phyloP scores from a whole-genome alignment of 768 basidiomycete genomes.

The Boletellus sp. region DNA sequence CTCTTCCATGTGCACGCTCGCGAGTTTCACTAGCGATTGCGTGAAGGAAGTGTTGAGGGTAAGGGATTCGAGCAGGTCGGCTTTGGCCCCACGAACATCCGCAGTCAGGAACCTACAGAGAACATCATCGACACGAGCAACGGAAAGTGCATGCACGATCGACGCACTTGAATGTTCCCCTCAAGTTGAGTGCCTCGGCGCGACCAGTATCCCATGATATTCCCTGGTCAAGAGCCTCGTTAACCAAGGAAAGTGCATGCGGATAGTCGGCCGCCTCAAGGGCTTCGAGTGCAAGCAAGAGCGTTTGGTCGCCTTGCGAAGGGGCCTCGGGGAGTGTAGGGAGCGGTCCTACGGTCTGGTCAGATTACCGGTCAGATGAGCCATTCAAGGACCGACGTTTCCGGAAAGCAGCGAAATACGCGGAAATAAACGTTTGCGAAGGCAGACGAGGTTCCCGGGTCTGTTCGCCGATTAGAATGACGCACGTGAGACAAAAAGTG shows the following conservation, averaged over 20 bases:
- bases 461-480: conserved; percentile 16
- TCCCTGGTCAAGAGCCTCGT: conserved; percentile 85
- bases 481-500: neutral
- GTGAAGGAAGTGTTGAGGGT: conserved; percentile 64
- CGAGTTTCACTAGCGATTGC: conserved; percentile 93
- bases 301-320: conserved; percentile 77
- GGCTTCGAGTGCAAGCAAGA: conserved; percentile 77
- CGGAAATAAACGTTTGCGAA: conserved; percentile 86
- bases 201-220: conserved; percentile 70
- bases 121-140: neutral
- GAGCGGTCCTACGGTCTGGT: conserved; percentile 45
- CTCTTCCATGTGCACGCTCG: conserved; percentile 96
- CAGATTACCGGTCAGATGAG: conserved; percentile 1
- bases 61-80: conserved; percentile 76
- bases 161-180: conserved; percentile 92
- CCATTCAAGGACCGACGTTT: conserved; percentile 50
- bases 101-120: conserved; percentile 78
- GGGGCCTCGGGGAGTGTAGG: conserved; percentile 73
- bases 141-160: neutral
- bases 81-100: conserved; percentile 77
- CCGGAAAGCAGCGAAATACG: conserved; percentile 97
- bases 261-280: conserved; percentile 80
- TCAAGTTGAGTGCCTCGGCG: conserved; percentile 87
- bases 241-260: conserved; percentile 74
- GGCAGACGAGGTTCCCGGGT: conserved; percentile 80